phyloP scores from a whole-genome alignment of 192 early-diverging fungal genomes.

The Chytriomyces confervae region DNA sequence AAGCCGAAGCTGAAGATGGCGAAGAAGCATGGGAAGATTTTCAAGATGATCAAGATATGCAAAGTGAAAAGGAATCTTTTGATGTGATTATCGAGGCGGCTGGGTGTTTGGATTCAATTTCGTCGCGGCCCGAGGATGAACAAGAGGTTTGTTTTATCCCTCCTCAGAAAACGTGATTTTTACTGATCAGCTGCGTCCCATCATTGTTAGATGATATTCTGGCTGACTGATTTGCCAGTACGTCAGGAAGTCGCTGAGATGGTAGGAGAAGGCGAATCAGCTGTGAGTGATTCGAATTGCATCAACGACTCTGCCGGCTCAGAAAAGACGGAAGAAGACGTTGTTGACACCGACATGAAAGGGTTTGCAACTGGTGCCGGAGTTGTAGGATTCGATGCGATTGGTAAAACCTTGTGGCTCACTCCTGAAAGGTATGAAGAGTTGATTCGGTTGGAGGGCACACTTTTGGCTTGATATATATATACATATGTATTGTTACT shows the following conservation, averaged over 20 bases:
- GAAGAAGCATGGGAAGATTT: conserved; percentile 9
- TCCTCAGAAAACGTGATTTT: no score
- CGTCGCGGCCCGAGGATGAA: neutral
- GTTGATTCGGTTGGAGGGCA: neutral
- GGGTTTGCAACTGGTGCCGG: no score
- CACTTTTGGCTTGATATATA: no score
- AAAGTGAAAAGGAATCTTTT: neutral
- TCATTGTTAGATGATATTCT: neutral
- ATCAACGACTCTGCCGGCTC: no score
- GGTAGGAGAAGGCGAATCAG: no score
- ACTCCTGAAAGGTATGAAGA: neutral
- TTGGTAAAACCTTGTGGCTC: neutral
- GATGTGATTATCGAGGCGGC: neutral
- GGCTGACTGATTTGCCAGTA: neutral
- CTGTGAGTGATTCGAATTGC: no score
- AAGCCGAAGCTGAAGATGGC: neutral
- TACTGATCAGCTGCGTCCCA: no score
- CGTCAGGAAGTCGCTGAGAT: no score
- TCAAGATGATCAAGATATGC: neutral
- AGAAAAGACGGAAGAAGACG: no score
- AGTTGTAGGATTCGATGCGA: neutral
- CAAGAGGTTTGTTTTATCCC: neutral
- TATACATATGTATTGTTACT: no score
- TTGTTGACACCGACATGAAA: no score
- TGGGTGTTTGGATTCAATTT: neutral